phyloP scores from a whole-genome alignment of 306 rosid genomes.

The Lathyrus aphaca region DNA sequence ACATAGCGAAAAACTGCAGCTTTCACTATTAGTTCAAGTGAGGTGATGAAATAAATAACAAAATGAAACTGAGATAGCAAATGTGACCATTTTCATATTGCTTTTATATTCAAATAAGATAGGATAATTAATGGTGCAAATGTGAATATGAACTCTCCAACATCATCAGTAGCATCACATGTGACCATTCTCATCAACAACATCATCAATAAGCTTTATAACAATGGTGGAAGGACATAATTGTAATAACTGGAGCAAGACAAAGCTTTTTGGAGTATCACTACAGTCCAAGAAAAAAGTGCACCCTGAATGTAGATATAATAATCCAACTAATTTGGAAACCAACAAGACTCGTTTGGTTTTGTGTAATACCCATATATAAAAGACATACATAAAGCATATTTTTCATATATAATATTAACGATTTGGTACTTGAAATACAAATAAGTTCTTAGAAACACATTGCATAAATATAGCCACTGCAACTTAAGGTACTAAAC shows the following conservation, averaged over 20 bases:
- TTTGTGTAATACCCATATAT: no score
- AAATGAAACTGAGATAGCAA: slow-evolving; percentile 22
- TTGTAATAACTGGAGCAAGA: slow-evolving; percentile 51
- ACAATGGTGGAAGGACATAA: slow-evolving; percentile 60
- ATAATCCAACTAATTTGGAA: slow-evolving; percentile 40
- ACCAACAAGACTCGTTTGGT: slow-evolving; percentile 70
- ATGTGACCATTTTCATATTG: no score
- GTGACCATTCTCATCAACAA: no score
- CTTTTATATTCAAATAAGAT: no score
- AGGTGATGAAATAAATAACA: slow-evolving; percentile 21
- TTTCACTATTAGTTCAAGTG: slow-evolving; percentile 27
- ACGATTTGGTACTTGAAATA: no score
- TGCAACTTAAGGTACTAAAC: no score
- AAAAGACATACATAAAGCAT: no score
- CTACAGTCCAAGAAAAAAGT: slow-evolving; percentile 80
- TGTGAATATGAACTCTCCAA: slow-evolving; percentile 48
- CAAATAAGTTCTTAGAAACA: no score
- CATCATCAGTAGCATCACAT: no score
- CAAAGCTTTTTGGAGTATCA: slow-evolving; percentile 90
- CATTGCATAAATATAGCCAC: no score
- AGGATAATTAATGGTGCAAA: no score
- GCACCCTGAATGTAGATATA: slow-evolving; percentile 79
- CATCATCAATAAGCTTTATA: slow-evolving; percentile 68
- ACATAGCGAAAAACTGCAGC: slow-evolving; percentile 88
- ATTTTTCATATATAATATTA: no score